A percentile compares a stretch with the other conserved stretches of the same genome.
Conservation (phyloP, 306 rosid species). For the Lathyrus sativus region DNA sequence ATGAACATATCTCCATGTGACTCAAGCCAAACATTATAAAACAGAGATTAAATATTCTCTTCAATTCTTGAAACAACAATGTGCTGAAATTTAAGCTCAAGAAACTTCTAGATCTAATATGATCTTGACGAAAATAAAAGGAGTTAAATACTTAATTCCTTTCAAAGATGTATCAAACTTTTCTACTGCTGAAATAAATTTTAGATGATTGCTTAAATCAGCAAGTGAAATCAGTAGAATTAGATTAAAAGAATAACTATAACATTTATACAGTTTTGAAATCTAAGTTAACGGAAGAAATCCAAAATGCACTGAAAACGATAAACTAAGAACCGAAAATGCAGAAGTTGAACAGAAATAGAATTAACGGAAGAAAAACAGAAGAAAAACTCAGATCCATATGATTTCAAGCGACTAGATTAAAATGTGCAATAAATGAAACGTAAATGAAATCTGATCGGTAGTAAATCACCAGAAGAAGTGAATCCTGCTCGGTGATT, state of each 20-base stretch:
- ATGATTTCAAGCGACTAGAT: neutral
- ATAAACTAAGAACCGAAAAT: conserved; percentile 19
- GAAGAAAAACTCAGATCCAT: neutral
- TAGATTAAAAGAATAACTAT: conserved; percentile 4
- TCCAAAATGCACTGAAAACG: conserved; percentile 16
- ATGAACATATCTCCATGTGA: neutral
- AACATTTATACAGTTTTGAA: neutral
- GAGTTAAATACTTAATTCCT: neutral
- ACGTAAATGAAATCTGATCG: conserved; percentile 34
- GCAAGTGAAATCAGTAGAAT: conserved; percentile 20
- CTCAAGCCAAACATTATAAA: conserved; percentile 10
- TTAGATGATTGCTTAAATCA: neutral
- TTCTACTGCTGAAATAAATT: neutral
- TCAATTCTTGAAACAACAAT: neutral
- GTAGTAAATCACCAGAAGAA: conserved; percentile 71
- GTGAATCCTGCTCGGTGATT: conserved; percentile 94
- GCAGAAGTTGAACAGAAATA: conserved; percentile 19
- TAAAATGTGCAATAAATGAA: conserved; percentile 19
- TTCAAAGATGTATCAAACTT: neutral
- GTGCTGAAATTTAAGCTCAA: conserved; percentile 1
- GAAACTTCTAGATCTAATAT: conserved; percentile 19
- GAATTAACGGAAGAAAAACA: neutral
- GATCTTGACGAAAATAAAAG: neutral
- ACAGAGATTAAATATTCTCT: conserved; percentile 6
- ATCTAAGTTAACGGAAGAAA: conserved; percentile 19